A percentile compares a stretch with the other conserved stretches of the same genome.
Conservation (phyloP, 1,284 basidiomycete species). For the Coniferiporia sulphurascens region DNA sequence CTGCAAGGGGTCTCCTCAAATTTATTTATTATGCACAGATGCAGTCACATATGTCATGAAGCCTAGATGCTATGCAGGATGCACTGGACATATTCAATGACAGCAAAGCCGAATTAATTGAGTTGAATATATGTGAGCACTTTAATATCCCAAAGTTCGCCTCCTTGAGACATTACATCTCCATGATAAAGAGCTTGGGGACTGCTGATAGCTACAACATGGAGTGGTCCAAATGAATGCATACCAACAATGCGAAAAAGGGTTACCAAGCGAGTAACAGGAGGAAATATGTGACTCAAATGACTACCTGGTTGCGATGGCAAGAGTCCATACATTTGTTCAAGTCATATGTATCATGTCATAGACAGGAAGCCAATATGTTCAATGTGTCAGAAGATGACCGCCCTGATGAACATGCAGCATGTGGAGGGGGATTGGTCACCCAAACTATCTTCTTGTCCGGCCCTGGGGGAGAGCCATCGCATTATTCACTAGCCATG, state of each 20-base stretch:
- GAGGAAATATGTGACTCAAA: constrained; percentile 21
- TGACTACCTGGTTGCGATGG: not conserved
- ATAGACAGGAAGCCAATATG: not conserved
- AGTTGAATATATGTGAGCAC: not conserved
- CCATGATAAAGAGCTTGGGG: not conserved
- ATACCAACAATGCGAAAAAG: constrained; percentile 32
- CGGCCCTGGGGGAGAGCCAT: not conserved
- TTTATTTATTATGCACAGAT: constrained; percentile 34
- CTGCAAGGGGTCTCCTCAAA: constrained; percentile 28
- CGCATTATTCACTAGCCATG: not conserved
- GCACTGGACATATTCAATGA: constrained; percentile 28
- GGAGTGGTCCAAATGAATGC: constrained; percentile 28
- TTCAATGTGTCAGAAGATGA: not conserved
- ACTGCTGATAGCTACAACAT: constrained; percentile 22
- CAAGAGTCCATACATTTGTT: not conserved
- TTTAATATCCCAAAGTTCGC: constrained; percentile 15
- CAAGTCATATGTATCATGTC: not conserved
- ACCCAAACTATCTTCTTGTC: not conserved
- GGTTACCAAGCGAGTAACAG: constrained; percentile 31
- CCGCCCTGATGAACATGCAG: too few species aligned
- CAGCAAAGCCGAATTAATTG: constrained; percentile 17
- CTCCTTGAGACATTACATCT: not conserved
- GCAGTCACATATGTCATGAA: constrained; percentile 26
- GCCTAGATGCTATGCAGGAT: constrained; percentile 22
- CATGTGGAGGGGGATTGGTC: not conserved